phyloP scores from a whole-genome alignment of 1,139 yeast genomes.

The Blastobotrys capitulatus region DNA sequence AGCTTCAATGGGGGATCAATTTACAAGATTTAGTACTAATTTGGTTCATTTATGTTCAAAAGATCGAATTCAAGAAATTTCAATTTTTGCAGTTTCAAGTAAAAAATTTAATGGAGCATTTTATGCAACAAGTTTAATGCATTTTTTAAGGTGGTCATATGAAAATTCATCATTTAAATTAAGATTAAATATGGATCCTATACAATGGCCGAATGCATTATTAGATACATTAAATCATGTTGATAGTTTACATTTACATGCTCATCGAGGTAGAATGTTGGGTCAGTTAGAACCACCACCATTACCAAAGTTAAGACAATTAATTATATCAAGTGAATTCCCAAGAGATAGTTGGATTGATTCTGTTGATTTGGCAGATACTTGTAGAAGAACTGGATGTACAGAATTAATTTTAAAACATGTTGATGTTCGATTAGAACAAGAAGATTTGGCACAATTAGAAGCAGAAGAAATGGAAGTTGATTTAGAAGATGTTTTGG shows the following conservation, averaged over 20 bases:
- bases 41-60: not conserved
- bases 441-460: not conserved
- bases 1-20: not conserved
- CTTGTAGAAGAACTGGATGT: not conserved
- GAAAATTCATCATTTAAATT: not conserved
- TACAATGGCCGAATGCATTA: not conserved
- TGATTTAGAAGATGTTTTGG: not conserved
- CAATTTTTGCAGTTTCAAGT: not conserved
- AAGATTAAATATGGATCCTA: not conserved
- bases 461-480: not conserved
- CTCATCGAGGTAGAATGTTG: not conserved
- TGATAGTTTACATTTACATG: not conserved
- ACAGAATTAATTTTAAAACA: not conserved
- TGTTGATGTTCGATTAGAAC: not conserved
- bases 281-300: constrained; percentile 1
- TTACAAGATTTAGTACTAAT: not conserved
- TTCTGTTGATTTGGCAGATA: not conserved
- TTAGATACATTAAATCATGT: not conserved
- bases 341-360: not conserved
- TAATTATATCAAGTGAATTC: not conserved
- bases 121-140: not conserved
- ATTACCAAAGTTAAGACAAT: not conserved
- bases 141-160: not conserved
- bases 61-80: not conserved
- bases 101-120: not conserved